Percentiles rank a stretch among this genome's conserved stretches.
Evolutionary conservation across 2,329 filamentous ascomycete species (phyloP).

Genomic region (Aspergillus sp.): DNA sequence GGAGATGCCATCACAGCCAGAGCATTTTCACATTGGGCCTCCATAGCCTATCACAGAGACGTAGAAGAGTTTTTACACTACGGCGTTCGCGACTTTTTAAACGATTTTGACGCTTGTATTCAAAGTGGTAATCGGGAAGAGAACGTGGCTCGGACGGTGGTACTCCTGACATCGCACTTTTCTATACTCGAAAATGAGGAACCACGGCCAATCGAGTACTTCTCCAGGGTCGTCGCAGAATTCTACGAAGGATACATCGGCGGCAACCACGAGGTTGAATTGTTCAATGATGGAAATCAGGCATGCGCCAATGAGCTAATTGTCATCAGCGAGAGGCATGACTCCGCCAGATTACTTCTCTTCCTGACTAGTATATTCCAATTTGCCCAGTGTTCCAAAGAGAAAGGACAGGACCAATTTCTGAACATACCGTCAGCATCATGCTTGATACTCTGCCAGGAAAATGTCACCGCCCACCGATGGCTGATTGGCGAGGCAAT

Average conservation of each 20-base stretch:
- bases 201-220: constrained; percentile 18
- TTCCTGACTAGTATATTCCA: constrained; percentile 26
- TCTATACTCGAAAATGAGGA: constrained; percentile 20
- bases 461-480: constrained; percentile 17
- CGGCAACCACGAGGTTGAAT: constrained; percentile 19
- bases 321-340: constrained; percentile 18
- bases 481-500: constrained; percentile 22
- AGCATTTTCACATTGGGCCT: constrained; percentile 16
- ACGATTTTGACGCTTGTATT: constrained; percentile 20
- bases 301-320: constrained; percentile 22
- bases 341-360: constrained; percentile 17
- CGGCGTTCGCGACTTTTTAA: constrained; percentile 20
- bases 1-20: constrained; percentile 18
- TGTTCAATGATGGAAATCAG: constrained; percentile 22
- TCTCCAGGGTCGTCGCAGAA: constrained; percentile 19
- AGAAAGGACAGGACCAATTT: constrained; percentile 18
- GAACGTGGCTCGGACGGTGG: constrained; percentile 14
- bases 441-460: constrained; percentile 25
- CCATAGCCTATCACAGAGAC: constrained; percentile 18
- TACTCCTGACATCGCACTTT: constrained; percentile 16
- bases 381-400: constrained; percentile 20
- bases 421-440: constrained; percentile 18
- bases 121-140: constrained; percentile 17
- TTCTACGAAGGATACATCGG: constrained; percentile 25
- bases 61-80: constrained; percentile 19